phyloP scores from a whole-genome alignment of 2,329 filamentous ascomycete genomes.

The Xylariomycetidae sp. region DNA sequence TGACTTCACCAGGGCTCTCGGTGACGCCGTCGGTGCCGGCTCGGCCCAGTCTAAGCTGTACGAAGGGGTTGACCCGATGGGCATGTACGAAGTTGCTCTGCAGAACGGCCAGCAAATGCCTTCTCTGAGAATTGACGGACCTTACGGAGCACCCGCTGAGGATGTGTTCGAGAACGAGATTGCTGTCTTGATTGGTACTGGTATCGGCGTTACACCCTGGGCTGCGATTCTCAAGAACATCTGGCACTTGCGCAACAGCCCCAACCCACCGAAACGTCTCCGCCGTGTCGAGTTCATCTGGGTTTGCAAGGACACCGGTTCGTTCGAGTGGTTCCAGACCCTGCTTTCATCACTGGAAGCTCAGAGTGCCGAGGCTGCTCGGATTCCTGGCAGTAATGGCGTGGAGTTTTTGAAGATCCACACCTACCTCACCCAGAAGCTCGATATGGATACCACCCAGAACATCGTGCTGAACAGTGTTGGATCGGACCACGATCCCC shows the following conservation, averaged over 20 bases:
- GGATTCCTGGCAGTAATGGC: conserved; percentile 61
- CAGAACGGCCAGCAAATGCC: conserved; percentile 94
- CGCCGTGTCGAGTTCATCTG: conserved; percentile 98
- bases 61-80: conserved; percentile 83
- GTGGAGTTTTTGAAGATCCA: conserved; percentile 94
- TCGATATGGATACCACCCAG: conserved; percentile 87
- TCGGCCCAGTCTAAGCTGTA: conserved; percentile 83
- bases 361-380: conserved; percentile 69
- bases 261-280: conserved; percentile 83
- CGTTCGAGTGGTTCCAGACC: conserved; percentile 98
- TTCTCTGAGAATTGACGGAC: conserved; percentile 81
- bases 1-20: conserved; percentile 92
- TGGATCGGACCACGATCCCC: conserved; percentile 78
- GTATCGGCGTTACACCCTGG: conserved; percentile 85
- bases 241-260: conserved; percentile 88
- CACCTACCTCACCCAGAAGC: conserved; percentile 91
- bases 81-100: conserved; percentile 96
- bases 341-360: conserved; percentile 85
- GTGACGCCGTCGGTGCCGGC: conserved; percentile 90
- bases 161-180: conserved; percentile 95
- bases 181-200: conserved; percentile 78
- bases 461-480: conserved; percentile 98
- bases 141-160: conserved; percentile 93
- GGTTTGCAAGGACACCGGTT: conserved; percentile 93
- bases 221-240: conserved; percentile 92